A percentile compares a stretch with the other conserved stretches of the same genome.
phyloP scores from a whole-genome alignment of 2,329 filamentous ascomycete genomes.

The Fusarium sp. region DNA sequence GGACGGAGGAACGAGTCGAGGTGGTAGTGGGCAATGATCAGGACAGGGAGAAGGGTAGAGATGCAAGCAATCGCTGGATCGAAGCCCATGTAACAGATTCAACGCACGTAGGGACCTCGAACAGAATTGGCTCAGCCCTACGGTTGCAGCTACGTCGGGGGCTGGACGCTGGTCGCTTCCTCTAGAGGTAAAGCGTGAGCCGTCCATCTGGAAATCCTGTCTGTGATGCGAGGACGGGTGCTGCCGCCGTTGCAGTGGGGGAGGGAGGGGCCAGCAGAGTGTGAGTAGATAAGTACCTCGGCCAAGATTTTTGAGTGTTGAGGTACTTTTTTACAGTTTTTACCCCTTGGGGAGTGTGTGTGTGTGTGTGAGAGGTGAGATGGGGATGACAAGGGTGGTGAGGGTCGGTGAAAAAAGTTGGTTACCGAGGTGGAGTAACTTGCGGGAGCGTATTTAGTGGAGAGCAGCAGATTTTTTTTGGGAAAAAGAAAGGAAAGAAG shows the following conservation, averaged over 20 bases:
- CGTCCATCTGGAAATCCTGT: conserved; percentile 20
- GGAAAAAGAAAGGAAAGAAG: not conserved
- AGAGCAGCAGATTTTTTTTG: not conserved
- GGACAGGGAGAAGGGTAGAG: not conserved
- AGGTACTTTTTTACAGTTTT: conserved; percentile 10
- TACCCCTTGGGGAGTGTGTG: not conserved
- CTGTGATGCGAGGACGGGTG: conserved; percentile 36
- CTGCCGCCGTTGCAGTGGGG: conserved; percentile 41
- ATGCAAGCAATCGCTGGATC: conserved; percentile 7
- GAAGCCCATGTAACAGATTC: not conserved
- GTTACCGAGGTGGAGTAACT: conserved; percentile 29
- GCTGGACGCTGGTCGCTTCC: conserved; percentile 32
- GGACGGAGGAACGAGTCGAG: not conserved
- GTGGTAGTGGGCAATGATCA: not conserved
- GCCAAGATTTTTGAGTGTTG: not conserved
- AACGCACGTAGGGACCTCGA: conserved; percentile 24
- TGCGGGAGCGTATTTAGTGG: conserved; percentile 31
- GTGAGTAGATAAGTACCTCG: conserved; percentile 5
- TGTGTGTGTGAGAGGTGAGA: conserved; percentile 9
- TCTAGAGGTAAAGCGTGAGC: conserved; percentile 43
- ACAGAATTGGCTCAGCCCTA: conserved; percentile 37
- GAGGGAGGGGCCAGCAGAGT: not conserved
- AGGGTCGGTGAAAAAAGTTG: conserved; percentile 22
- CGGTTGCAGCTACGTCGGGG: conserved; percentile 7
- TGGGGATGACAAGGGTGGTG: conserved; percentile 2